Percentiles rank a stretch among this genome's conserved stretches.
phyloP scores from a whole-genome alignment of 2,329 filamentous ascomycete genomes.

The Simplicillium aogashimaense region DNA sequence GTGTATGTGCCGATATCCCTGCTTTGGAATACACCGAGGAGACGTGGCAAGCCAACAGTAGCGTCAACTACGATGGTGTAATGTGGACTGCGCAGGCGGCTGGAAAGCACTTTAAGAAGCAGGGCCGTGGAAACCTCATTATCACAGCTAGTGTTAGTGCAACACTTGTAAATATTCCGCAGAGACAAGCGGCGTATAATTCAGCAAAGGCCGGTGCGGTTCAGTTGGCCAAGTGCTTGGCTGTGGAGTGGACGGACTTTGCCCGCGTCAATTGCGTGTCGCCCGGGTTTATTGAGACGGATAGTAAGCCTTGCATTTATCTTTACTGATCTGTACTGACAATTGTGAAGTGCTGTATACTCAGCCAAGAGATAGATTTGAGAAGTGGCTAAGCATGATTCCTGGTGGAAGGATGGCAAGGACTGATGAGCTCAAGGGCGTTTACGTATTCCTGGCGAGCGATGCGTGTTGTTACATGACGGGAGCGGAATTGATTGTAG shows the following conservation, averaged over 20 bases:
- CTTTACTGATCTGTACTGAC: not conserved
- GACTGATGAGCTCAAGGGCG: conserved; percentile 14
- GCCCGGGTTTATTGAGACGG: conserved; percentile 62
- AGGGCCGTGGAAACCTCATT: conserved; percentile 15
- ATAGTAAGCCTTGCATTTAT: conserved; percentile 16
- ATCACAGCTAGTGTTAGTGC: conserved; percentile 14
- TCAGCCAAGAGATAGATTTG: conserved; percentile 9
- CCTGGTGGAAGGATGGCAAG: conserved; percentile 9
- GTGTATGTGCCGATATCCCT: conserved; percentile 13
- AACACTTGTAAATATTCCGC: conserved; percentile 13
- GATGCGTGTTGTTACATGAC: conserved; percentile 39
- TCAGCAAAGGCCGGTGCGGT: conserved; percentile 53
- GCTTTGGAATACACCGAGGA: conserved; percentile 16
- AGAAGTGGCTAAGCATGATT: conserved; percentile 10
- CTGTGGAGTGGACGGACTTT: conserved; percentile 62
- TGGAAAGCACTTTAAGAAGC: conserved; percentile 14
- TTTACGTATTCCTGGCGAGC: conserved; percentile 36
- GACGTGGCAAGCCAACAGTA: conserved; percentile 13
- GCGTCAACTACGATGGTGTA: conserved; percentile 17
- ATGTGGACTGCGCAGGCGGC: conserved; percentile 15
- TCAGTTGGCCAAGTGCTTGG: conserved; percentile 41
- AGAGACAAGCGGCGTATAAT: conserved; percentile 54
- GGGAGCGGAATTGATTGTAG: conserved; percentile 34
- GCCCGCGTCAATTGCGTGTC: conserved; percentile 61
- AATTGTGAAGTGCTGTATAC: conserved; percentile 3